A percentile compares a stretch with the other conserved stretches of the same genome.
Conservation (phyloP, 2,329 filamentous ascomycete species). For the Trichoderma sp. region DNA sequence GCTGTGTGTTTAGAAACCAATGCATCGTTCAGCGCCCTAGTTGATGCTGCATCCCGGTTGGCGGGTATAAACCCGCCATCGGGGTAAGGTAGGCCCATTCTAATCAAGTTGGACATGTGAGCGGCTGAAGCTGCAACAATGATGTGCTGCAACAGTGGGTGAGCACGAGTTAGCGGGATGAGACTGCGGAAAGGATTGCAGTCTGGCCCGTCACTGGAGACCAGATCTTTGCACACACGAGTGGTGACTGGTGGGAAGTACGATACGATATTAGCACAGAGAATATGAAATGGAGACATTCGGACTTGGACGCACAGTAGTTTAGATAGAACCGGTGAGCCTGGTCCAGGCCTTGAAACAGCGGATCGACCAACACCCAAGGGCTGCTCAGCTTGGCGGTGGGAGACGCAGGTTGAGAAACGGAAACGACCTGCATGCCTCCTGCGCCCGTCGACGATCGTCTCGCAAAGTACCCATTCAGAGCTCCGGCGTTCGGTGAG, state of each 20-base stretch:
- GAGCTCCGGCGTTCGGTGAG: not conserved
- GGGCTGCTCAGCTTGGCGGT: slow-evolving; percentile 28
- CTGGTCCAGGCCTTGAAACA: slow-evolving; percentile 54
- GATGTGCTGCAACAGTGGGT: slow-evolving; percentile 45
- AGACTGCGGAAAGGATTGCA: slow-evolving; percentile 47
- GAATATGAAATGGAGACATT: not conserved
- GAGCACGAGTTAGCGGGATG: slow-evolving; percentile 40
- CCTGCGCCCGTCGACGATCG: not conserved
- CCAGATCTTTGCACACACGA: slow-evolving; percentile 53
- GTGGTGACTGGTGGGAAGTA: slow-evolving; percentile 39
- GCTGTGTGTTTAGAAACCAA: slow-evolving; percentile 46
- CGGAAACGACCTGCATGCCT: slow-evolving; percentile 29
- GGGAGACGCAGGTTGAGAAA: slow-evolving; percentile 24
- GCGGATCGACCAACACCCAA: slow-evolving; percentile 42
- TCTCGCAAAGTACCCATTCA: not conserved
- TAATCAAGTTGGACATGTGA: slow-evolving; percentile 45
- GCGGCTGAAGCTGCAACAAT: slow-evolving; percentile 48
- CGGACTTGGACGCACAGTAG: slow-evolving; percentile 36
- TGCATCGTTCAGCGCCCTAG: slow-evolving; percentile 40
- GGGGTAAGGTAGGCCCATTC: slow-evolving; percentile 22
- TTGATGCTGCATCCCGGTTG: slow-evolving; percentile 25
- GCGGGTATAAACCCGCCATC: not conserved
- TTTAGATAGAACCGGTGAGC: slow-evolving; percentile 40
- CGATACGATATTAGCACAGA: not conserved
- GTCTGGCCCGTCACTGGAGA: slow-evolving; percentile 43